Base-by-base conservation (phyloP, 1,284 basidiomycete species). In the Rhodotorula mucilaginosa region DNA sequence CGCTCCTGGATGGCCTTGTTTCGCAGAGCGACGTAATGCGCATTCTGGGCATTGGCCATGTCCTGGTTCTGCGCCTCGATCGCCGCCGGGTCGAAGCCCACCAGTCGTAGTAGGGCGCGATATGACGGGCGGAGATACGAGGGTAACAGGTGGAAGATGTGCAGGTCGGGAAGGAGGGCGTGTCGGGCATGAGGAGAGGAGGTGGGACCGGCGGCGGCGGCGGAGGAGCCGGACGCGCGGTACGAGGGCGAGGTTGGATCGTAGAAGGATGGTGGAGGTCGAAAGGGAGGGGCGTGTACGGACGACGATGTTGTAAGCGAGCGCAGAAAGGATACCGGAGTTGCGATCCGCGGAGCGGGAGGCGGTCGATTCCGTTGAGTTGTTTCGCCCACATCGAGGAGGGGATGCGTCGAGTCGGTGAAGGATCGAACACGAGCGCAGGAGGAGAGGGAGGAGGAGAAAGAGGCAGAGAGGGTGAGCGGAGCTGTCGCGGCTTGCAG, bases 1-100 rank as follows among this genome's bases (percentile, higher is more conserved):
- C 90, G 90, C 76, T 90, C 89, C 64, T 86, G 84, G 63, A 87
- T 88, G 15, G 92, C 93, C 73, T 87, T 85, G 68, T 87, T 86
- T 26, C 93, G 87, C 52, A 94, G 84, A 29, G 83, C 81, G 65
- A 83, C 81, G 78, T 94, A 94, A 74, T 89, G 83, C 44, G 85
- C 83, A 78, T 92, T 87, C 58, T 77, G 73, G 21, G 75, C 75
- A 48, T 76, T 76, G 15, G 65, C 64, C 75, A 74, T 76, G 74
- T 87, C 84, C 76, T 90, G 87, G 79, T 92, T 90, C 76, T 87
- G 78, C 8, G 52, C 61, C 12, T 69, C 63, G 39, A n/a, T 48
- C 10, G 29, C n/a, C 18, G 31, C 61, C 18, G 51, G 52, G 19
- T 60, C 58, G 1, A 64, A n/a, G 19, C 49, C 65, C 46, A 70